Conservation (phyloP, 345 rosid species). For the Adansonia digitata region DNA sequence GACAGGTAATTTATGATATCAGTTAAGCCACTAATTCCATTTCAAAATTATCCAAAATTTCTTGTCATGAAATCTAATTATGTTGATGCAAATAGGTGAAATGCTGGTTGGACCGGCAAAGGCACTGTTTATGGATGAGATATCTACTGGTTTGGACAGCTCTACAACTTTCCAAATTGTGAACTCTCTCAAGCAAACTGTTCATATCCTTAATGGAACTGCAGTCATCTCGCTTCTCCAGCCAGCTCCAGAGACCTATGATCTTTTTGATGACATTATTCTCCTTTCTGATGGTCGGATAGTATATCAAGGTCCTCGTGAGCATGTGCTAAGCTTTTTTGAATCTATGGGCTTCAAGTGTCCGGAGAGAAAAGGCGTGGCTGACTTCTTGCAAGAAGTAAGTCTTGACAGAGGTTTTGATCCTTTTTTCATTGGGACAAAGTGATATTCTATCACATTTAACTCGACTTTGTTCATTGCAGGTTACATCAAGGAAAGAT, state of each 20-base stretch:
- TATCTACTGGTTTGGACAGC: constrained; percentile 77
- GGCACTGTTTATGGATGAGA: constrained; percentile 66
- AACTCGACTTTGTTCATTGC: background rate
- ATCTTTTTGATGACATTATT: constrained; percentile 70
- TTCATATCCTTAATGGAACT: constrained; percentile 58
- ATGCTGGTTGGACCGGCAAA: constrained; percentile 69
- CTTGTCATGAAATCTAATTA: background rate
- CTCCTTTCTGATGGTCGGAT: constrained; percentile 68
- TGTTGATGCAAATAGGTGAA: constrained; percentile 37
- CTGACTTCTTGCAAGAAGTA: constrained; percentile 89
- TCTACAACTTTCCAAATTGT: constrained; percentile 83
- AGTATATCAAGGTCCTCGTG: constrained; percentile 73
- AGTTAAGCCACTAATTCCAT: background rate
- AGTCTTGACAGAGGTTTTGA: constrained; percentile 2
- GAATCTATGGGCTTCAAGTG: constrained; percentile 65
- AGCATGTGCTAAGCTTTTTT: constrained; percentile 53
- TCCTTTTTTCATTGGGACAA: background rate
- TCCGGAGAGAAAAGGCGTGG: constrained; percentile 75
- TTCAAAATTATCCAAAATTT: constrained; percentile 2
- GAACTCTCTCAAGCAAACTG: constrained; percentile 55
- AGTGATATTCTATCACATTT: background rate
- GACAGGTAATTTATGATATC: constrained; percentile 20
- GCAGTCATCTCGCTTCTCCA: constrained; percentile 72
- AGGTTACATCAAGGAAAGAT: constrained; percentile 88
- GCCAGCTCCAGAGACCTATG: constrained; percentile 76